phyloP scores from a whole-genome alignment of 2,329 filamentous ascomycete species.

The Colletotrichum sojae region DNA sequence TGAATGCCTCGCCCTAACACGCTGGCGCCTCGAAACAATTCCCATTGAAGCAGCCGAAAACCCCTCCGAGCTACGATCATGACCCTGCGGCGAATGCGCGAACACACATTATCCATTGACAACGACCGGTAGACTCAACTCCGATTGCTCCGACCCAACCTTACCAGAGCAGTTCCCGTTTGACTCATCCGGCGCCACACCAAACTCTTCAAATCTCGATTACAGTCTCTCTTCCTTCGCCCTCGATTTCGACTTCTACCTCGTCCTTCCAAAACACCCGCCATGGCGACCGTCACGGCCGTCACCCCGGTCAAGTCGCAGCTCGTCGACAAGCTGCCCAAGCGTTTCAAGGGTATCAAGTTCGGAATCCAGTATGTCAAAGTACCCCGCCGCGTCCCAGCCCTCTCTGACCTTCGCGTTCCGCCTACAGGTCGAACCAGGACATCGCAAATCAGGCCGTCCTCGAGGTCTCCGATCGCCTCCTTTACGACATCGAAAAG shows the following conservation, averaged over 20 bases:
- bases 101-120: slow-evolving; percentile 23
- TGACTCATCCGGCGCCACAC: too few relatives aligned
- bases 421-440: slow-evolving; percentile 78
- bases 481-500: slow-evolving; percentile 91
- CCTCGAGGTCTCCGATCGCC: slow-evolving; percentile 92
- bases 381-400: background rate
- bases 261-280: background rate
- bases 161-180: background rate
- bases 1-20: slow-evolving; percentile 13
- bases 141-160: slow-evolving; percentile 26
- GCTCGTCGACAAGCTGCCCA: slow-evolving; percentile 89
- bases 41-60: background rate
- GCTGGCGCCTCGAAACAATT: background rate
- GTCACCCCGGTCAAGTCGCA: slow-evolving; percentile 79
- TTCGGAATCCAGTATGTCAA: slow-evolving; percentile 85
- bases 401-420: slow-evolving; percentile 8
- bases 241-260: too few relatives aligned
- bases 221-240: too few relatives aligned
- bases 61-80: slow-evolving; percentile 28
- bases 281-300: slow-evolving; percentile 44
- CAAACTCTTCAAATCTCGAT: too few relatives aligned
- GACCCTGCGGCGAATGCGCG: slow-evolving; percentile 39
- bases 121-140: slow-evolving; percentile 30
- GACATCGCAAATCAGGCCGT: slow-evolving; percentile 97
- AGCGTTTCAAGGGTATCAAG: slow-evolving; percentile 92